phyloP scores from a whole-genome alignment of 2,329 filamentous ascomycete genomes.

The Microdochium bolleyi region DNA sequence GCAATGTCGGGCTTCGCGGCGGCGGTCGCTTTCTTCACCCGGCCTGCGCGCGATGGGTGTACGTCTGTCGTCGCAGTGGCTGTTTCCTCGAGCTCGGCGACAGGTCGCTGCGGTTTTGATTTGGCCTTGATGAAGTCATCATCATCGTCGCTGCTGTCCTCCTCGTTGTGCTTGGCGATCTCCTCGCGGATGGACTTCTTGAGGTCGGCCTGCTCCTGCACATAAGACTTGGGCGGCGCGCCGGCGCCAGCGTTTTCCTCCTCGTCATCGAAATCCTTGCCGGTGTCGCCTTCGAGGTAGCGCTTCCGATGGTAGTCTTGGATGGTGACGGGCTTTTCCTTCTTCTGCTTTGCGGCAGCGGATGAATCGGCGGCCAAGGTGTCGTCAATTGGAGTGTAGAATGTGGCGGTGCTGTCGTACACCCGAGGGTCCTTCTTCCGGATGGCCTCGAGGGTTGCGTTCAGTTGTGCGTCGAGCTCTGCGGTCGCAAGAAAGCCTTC shows the following conservation, averaged over 20 bases:
- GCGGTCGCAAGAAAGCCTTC: slow-evolving; percentile 80
- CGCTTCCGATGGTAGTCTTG: slow-evolving; percentile 90
- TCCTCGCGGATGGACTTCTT: slow-evolving; percentile 72
- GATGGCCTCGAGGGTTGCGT: slow-evolving; percentile 79
- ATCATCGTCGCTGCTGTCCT: slow-evolving; percentile 49
- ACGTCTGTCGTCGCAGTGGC: slow-evolving; percentile 30
- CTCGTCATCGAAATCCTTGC: slow-evolving; percentile 50
- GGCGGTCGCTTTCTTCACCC: slow-evolving; percentile 34
- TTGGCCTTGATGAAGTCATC: slow-evolving; percentile 73
- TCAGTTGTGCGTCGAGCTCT: slow-evolving; percentile 78
- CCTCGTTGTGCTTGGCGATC: slow-evolving; percentile 50
- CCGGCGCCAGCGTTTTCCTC: slow-evolving; percentile 21
- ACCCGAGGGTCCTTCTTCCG: slow-evolving; percentile 84
- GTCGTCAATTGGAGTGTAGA: slow-evolving; percentile 62
- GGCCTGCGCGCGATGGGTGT: slow-evolving; percentile 43
- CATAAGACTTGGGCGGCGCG: slow-evolving; percentile 59
- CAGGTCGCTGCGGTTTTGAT: slow-evolving; percentile 8
- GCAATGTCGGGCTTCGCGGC: slow-evolving; percentile 57
- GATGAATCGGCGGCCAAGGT: slow-evolving; percentile 12
- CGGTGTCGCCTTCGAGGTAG: slow-evolving; percentile 63
- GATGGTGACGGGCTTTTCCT: slow-evolving; percentile 78
- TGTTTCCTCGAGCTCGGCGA: slow-evolving; percentile 18
- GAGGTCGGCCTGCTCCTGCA: slow-evolving; percentile 78
- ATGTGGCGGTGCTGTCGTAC: slow-evolving; percentile 72
- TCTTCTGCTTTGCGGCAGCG: slow-evolving; percentile 38